phyloP scores from a whole-genome alignment of 345 rosid genomes.

The Clausena lansium region DNA sequence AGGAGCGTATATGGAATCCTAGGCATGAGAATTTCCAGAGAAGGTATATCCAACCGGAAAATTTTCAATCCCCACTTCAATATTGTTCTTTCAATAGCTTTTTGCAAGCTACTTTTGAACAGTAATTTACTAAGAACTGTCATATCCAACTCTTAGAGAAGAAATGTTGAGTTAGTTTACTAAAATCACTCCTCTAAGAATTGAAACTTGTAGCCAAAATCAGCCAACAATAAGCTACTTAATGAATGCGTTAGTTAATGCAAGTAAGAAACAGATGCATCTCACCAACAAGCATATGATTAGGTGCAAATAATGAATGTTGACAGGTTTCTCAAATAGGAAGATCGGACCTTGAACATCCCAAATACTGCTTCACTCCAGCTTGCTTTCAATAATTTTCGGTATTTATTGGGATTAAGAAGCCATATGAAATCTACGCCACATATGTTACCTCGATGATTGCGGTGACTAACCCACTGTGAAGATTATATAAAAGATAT shows the following conservation, averaged over 20 bases:
- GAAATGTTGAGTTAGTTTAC: neutral
- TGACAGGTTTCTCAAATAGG: neutral
- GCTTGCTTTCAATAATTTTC: conserved; percentile 70
- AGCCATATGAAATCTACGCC: conserved; percentile 99
- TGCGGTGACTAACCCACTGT: conserved; percentile 98
- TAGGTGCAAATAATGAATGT: neutral
- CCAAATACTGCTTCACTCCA: conserved; percentile 98
- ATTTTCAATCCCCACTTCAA: neutral
- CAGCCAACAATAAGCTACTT: neutral
- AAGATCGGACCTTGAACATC: conserved; percentile 75
- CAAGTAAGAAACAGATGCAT: neutral
- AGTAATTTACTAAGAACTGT: neutral
- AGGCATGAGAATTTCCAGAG: neutral
- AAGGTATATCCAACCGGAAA: neutral
- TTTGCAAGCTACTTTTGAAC: neutral
- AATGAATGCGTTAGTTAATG: neutral
- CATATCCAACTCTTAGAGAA: neutral
- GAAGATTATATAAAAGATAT: conserved; percentile 16
- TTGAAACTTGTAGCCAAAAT: neutral
- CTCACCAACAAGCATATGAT: neutral
- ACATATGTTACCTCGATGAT: conserved; percentile 92
- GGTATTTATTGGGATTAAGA: conserved; percentile 75
- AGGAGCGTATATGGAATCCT: neutral
- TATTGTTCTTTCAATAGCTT: neutral
- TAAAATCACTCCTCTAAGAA: neutral